phyloP scores from a whole-genome alignment of 129 eudicot genomes.

The Pulicaria dysenterica region DNA sequence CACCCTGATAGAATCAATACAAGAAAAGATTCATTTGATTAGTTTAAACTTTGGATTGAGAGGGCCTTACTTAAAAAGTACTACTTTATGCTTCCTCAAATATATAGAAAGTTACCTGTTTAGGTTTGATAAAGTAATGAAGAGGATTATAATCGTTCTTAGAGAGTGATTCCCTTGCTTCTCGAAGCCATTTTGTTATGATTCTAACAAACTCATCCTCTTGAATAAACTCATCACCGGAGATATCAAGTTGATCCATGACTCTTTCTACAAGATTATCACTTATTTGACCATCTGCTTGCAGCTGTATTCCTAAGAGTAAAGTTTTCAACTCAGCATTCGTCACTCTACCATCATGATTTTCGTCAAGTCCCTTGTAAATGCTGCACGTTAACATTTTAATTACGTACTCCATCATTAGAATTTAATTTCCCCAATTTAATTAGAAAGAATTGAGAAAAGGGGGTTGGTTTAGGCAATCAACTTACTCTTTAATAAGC shows the following conservation, averaged over 20 bases:
- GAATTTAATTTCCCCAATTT: neutral
- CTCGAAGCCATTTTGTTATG: conserved; percentile 44
- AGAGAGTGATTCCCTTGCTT: conserved; percentile 37
- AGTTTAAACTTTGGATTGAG: neutral
- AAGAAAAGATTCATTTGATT: neutral
- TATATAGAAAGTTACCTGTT: conserved; percentile 40
- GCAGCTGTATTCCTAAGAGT: conserved; percentile 54
- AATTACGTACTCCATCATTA: conserved; percentile 1
- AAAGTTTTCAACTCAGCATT: conserved; percentile 57
- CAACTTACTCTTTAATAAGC: conserved; percentile 53
- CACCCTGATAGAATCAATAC: conserved; percentile 25
- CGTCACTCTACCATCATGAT: conserved; percentile 48
- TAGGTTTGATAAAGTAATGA: conserved; percentile 16
- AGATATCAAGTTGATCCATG: conserved; percentile 51
- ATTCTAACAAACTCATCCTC: conserved; percentile 54
- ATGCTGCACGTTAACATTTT: conserved; percentile 38
- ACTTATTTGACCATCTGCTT: conserved; percentile 48
- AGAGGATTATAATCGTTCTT: conserved; percentile 36
- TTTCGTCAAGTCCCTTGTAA: conserved; percentile 52
- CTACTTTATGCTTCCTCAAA: too few relatives aligned
- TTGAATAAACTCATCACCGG: conserved; percentile 46
- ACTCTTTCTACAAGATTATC: conserved; percentile 46
- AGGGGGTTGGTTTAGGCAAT: neutral
- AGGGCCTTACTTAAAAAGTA: too few relatives aligned
- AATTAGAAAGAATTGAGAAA: too few relatives aligned